Base-by-base conservation (phyloP, 108 stramenopile genomes). In the Heterococcus sp. region DNA sequence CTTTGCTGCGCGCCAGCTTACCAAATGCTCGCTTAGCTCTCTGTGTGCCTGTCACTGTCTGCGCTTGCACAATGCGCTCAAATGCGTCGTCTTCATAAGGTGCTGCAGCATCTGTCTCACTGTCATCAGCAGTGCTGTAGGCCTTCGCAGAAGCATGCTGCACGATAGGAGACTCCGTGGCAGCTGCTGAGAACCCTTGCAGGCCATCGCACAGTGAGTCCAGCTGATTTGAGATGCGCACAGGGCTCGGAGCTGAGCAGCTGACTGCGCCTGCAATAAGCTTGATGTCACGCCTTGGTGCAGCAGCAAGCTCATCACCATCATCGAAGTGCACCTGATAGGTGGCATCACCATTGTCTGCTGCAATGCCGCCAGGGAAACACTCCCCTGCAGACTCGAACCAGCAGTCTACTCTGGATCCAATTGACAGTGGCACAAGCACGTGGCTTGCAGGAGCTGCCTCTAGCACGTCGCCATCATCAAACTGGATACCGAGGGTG, bases 341-440 rank as follows among this genome's bases (percentile, higher is more conserved):
- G 68, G 73, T 82, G 4, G 65, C 81, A 30, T 82, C 81, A 14
- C 65, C 81, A 46, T 82, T 82, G 74, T 82, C 73, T 21, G 2
- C 0, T 2, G 31, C 64, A 27, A 82, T 75, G 0, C 27, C 27
- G 0, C 81, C 81, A 4, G 58, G 74, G 40, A 75, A 82, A 69
- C 69, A 82, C 21, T 8, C 79, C 1, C 33, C 71, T 28, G 72
- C 79, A 2, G 30, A 63, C 46, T 46, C 69, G 26, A 81, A 81
- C 2, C 38, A 31, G 72, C 79, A 81, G 33, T 69, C 38, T 34
- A 81, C 72, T 32, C 72, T 71, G 27, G 30, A 14, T 5, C 71
- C 72, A 34, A 38, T 64, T 72, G 40, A 38, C 21, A 81, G 72
- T 5, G 79, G 79, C 3, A 69, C 32, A 65, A 65, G n/a, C 21